Evolutionary conservation across 192 early-diverging fungal genomes (phyloP), one percentile per base, ranked within the genome.

Genomic region (Rhizophagus prolifer): DNA sequence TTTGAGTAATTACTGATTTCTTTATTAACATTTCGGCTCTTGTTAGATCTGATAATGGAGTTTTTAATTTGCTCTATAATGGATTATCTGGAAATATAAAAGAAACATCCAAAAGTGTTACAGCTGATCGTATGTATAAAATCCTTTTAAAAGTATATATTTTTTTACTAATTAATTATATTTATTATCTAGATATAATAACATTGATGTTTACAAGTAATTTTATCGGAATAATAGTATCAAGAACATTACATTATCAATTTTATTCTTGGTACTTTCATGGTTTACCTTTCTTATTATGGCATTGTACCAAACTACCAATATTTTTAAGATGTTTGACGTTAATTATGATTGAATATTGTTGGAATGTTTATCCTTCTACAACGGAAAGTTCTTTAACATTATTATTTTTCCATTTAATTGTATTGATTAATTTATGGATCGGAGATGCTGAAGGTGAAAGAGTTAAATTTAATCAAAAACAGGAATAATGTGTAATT

Each of bases 261-360:
- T 99, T 99, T 80, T 99, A 95, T 78, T 85, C 94, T 0, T 99
- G 97, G 97, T 99, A 97, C 81, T 93, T 84, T 47, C 91, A 94
- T 81, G 87, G 90, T 44, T 58, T 98, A 41, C 97, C 97, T 14
- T 94, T 92, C 67, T 78, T 99, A 10, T 77, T 95, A 16, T 92
- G 90, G 85, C 83, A 89, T 63, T 82, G 82, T 69, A 80, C 79
- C 2, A 69, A 78, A 30, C n/a, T 84, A 12, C 83, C 83, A 2
- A 61, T 82, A 1, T 5, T 80, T 25, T 58, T 79, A 30, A 79
- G 81, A 59, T 63, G 86, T 0, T 9, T 77, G 1, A n/a, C 84
- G n/a, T 66, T 87, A 64, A 72, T 70, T 8, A 74, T 71, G 6
- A 87, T 95, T 63, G 95, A 97, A 71, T 90, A 85, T 72, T 87